Conservation (phyloP, 768 basidiomycete species). For the Boletus rubroflammeus region DNA sequence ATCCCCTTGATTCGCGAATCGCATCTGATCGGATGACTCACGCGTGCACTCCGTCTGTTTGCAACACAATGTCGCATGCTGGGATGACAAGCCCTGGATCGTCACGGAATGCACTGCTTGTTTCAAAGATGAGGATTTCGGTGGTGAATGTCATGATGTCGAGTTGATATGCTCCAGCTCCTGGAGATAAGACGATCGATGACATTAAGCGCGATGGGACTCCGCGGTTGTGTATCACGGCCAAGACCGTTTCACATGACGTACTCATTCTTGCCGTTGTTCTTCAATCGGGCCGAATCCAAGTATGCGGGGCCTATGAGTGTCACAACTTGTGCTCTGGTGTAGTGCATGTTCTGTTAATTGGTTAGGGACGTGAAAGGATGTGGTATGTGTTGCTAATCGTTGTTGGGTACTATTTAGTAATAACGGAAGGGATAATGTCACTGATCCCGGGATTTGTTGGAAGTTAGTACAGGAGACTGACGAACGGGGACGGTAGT, state of each 20-base stretch:
- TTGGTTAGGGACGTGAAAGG: background rate
- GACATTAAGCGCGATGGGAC: background rate
- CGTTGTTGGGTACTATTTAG: too few species aligned
- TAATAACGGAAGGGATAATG: too few species aligned
- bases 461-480: too few species aligned
- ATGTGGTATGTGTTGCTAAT: too few species aligned
- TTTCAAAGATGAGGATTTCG: slow-evolving; percentile 20
- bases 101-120: slow-evolving; percentile 6
- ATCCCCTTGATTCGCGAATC: background rate
- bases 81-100: background rate
- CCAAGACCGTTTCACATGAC: background rate
- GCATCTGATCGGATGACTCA: slow-evolving; percentile 7
- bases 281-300: background rate
- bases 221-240: background rate
- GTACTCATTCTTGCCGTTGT: too few species aligned
- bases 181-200: background rate
- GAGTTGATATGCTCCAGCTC: background rate
- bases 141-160: slow-evolving; percentile 18
- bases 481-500: too few species aligned
- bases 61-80: slow-evolving; percentile 9
- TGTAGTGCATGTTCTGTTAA: background rate
- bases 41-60: slow-evolving; percentile 9
- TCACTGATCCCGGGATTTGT: too few species aligned
- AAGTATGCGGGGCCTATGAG: background rate
- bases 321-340: background rate